Conservation (phyloP, 1,284 basidiomycete species). For the Puccinia horiana region DNA sequence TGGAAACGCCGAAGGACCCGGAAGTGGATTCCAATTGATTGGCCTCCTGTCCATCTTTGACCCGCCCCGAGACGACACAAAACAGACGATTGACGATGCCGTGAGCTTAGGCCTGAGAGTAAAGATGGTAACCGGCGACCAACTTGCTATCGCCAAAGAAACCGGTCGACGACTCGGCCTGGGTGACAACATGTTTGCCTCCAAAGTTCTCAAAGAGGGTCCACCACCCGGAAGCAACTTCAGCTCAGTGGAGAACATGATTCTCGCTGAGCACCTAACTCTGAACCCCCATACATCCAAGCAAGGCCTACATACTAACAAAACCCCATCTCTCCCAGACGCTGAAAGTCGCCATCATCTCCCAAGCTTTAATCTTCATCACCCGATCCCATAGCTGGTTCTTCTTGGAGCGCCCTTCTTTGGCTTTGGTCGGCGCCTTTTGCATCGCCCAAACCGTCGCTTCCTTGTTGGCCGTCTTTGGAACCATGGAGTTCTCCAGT, state of each 20-base stretch:
- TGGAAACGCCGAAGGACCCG: no score
- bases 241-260: slow-evolving; percentile 80
- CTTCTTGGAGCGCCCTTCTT: no score
- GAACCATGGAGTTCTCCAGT: no score
- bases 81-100: slow-evolving; percentile 97
- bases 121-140: slow-evolving; percentile 99
- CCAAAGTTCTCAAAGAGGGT: slow-evolving; percentile 92
- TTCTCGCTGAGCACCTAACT: slow-evolving; percentile 13
- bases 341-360: slow-evolving; percentile 96
- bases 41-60: no score
- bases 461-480: no score
- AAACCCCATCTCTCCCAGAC: slow-evolving; percentile 64
- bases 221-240: slow-evolving; percentile 75
- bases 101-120: slow-evolving; percentile 92
- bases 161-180: slow-evolving; percentile 94
- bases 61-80: no score
- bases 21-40: no score
- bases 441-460: no score
- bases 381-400: slow-evolving; percentile 90
- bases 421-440: no score
- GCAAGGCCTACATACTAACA: not conserved
- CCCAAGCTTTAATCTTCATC: slow-evolving; percentile 94
- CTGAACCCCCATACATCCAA: no score
- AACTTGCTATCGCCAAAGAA: slow-evolving; percentile 98
- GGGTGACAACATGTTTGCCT: no score